Evolutionary conservation across 2,329 filamentous ascomycete species (phyloP).

Genomic region (Fusarium tanahbumbuense): DNA sequence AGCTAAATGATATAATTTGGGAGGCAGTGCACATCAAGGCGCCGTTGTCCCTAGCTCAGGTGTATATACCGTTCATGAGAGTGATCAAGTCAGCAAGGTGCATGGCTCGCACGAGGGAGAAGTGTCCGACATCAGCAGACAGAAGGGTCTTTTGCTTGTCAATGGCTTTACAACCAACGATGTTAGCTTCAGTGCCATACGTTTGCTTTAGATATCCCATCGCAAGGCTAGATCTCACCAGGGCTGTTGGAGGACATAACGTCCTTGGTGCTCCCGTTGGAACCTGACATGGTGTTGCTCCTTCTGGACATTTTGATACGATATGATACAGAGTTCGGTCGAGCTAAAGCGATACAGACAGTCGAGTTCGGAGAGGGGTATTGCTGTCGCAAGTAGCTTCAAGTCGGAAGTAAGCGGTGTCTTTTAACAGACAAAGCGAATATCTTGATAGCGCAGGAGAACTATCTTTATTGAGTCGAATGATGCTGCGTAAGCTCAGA

Average conservation of each 20-base stretch:
- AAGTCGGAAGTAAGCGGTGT: conserved; percentile 23
- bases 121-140: conserved; percentile 77
- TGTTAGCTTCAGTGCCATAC: conserved; percentile 8
- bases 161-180: conserved; percentile 58
- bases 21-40: background rate
- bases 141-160: conserved; percentile 84
- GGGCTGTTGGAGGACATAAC: conserved; percentile 47
- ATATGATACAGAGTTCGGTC: background rate
- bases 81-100: conserved; percentile 88
- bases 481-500: background rate
- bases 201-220: conserved; percentile 1
- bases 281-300: conserved; percentile 56
- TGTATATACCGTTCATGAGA: conserved; percentile 75
- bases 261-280: conserved; percentile 49
- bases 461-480: background rate
- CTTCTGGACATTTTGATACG: conserved; percentile 71
- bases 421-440: background rate
- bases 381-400: conserved; percentile 6
- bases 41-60: background rate
- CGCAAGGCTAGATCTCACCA: conserved; percentile 47
- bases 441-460: conserved; percentile 1
- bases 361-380: background rate
- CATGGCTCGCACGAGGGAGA: conserved; percentile 74
- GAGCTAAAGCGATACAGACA: background rate
- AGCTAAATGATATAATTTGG: background rate